Evolutionary conservation across 495 filamentous ascomycete genomes (phyloP), one percentile per base, ranked within the genome.

Genomic region (Xylona heveae): DNA sequence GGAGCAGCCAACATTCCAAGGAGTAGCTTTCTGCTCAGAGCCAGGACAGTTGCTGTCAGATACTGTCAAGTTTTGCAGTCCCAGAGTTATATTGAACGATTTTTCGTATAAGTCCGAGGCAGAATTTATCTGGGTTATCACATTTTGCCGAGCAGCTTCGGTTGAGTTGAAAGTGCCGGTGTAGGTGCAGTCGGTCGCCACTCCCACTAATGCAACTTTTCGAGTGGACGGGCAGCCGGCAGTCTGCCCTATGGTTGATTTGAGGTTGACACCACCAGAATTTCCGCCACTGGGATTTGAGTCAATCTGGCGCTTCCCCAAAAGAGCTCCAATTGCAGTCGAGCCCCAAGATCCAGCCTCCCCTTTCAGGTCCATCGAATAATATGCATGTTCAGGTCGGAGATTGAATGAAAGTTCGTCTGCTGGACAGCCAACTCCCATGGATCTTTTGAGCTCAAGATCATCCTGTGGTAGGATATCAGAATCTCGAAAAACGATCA

Each of bases 101-200:
- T 60, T 66, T 53, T 97, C 90, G 42, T 78, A 97, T 2, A 92
- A 52, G 34, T 62, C 66, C 3, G 88, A 95, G 9, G 88, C 88
- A 12, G 69, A 59, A 55, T 92, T 93, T 39, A 97, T 74, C 43
- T 78, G 62, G 28, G 57, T 64, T 49, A 97, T 84, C 30, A 97
- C 58, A 49, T 84, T 90, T 20, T 61, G 31, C 28, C 64, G 58
- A 2, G 73, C 66, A 3, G 60, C 51, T 12, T 69, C 62, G 13
- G 64, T 60, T 9, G 57, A 61, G 19, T 62, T 58, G 46, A 95
- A 91, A 12, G 59, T 55, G 1, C 54, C 54, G 33, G 71, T 79
- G 45, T 93, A 94, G 5, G 66, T 71, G 57, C 88, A 97, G 49
- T 97, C 88, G 0, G 82, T 88, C 4, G 83, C 83, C 13, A 97